phyloP scores from a whole-genome alignment of 208 protist genomes.

The Trypanosoma grayi region DNA sequence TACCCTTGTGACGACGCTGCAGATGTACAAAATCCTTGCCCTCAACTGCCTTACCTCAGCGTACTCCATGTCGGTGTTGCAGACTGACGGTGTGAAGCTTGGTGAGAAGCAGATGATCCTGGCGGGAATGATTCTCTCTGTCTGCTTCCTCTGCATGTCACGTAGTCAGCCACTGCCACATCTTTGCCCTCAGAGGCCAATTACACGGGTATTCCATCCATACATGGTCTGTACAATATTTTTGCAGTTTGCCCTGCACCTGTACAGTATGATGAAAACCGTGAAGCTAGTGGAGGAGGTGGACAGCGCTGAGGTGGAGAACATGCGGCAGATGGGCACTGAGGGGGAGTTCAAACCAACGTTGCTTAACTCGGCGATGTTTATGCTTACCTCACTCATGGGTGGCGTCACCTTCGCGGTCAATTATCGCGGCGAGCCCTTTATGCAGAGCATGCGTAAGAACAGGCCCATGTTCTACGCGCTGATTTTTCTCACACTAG shows the following conservation, averaged over 20 bases:
- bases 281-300: slow-evolving; percentile 73
- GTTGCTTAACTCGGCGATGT: slow-evolving; percentile 97
- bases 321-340: slow-evolving; percentile 52
- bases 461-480: slow-evolving; percentile 92
- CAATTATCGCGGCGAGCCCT: slow-evolving; percentile 97
- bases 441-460: slow-evolving; percentile 91
- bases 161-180: slow-evolving; percentile 90
- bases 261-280: slow-evolving; percentile 90
- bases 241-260: slow-evolving; percentile 95
- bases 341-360: slow-evolving; percentile 95
- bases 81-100: slow-evolving; percentile 96
- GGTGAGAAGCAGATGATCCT: slow-evolving; percentile 98
- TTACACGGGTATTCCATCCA: slow-evolving; percentile 93
- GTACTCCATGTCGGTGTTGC: slow-evolving; percentile 97
- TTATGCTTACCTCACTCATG: slow-evolving; percentile 94
- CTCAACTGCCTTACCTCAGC: slow-evolving; percentile 97
- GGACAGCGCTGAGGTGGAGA: slow-evolving; percentile 48
- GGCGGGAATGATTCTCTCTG: slow-evolving; percentile 91
- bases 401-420: slow-evolving; percentile 96
- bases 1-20: slow-evolving; percentile 97
- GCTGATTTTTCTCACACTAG: slow-evolving; percentile 62
- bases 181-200: slow-evolving; percentile 91
- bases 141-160: slow-evolving; percentile 98
- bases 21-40: slow-evolving; percentile 99
- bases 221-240: slow-evolving; percentile 96